Evolutionary conservation across 345 rosid species (phyloP), one percentile per base, ranked within the genome.

Genomic region (Boechera stricta): DNA sequence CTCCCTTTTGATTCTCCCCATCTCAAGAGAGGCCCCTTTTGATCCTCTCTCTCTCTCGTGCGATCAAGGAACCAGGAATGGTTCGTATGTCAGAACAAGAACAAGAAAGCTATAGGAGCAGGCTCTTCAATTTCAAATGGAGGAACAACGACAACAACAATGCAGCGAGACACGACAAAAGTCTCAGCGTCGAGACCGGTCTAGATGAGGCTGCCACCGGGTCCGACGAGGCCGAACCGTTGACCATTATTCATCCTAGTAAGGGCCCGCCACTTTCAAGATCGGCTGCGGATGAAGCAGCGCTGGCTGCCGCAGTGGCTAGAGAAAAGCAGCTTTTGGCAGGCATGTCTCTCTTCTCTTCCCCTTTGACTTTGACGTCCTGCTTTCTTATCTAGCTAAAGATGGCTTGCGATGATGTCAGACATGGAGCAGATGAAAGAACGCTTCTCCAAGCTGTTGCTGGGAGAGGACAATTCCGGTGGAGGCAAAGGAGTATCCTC

Each of bases 401-500:
- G 1, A 38, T 56, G 42, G 61, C 33, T 74, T 58, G 44, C 16
- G 7, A 10, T 73, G 70, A 2, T 47, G 53, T 72, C 80, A 86
- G 91, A 86, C 49, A 66, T 71, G 79, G 87, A 89, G 48, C 85
- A 85, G 82, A 83, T 89, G 89, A 86, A 84, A 84, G 91, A 89
- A 52, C 86, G 78, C 24, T 87, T 89, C 58, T 81, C 85, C 3
- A 89, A 89, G 80, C 69, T 89, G 74, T 82, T 89, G 33, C 56
- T 87, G 67, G 94, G 91, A n/a, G 91, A 89, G 76, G 91, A 89
- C 55, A 89, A 87, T 83, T 89, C 94, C 8, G 87, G 94, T 51
- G 90, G 91, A 59, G 94, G 94, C 52, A 89, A 86, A 74, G 91
- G 94, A 47, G 90, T 89, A 47, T 84, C 91, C 16, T 89, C 94